phyloP scores from a whole-genome alignment of 352 stramenopile species.

The Pythium apleroticum region DNA sequence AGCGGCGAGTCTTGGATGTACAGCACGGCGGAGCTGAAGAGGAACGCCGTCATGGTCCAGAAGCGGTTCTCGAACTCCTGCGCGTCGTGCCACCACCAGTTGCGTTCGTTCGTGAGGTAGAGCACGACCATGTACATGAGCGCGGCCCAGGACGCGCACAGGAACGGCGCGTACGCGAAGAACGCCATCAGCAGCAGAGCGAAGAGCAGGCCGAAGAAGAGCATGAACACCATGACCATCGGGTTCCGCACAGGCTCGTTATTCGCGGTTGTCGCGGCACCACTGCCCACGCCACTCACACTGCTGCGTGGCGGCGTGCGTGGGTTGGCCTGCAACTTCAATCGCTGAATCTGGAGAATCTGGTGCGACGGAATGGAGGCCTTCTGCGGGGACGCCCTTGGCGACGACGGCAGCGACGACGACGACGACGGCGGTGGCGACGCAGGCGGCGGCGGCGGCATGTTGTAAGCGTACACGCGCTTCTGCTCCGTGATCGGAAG shows the following conservation, averaged over 20 bases:
- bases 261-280: slow-evolving; percentile 9
- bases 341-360: slow-evolving; percentile 45
- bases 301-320: slow-evolving; percentile 13
- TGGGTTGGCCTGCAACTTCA: slow-evolving; percentile 31
- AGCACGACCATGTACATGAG: slow-evolving; percentile 83
- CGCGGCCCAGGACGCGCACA: slow-evolving; percentile 78
- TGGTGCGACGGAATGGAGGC: slow-evolving; percentile 31
- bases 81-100: slow-evolving; percentile 86
- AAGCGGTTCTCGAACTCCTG: slow-evolving; percentile 98
- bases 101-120: slow-evolving; percentile 80
- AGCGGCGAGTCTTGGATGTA: slow-evolving; percentile 94
- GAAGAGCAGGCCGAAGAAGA: slow-evolving; percentile 64
- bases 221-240: slow-evolving; percentile 68
- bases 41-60: slow-evolving; percentile 93
- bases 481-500: slow-evolving; percentile 27
- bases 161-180: slow-evolving; percentile 75
- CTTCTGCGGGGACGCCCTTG: slow-evolving; percentile 13
- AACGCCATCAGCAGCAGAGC: slow-evolving; percentile 76
- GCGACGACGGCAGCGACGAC: slow-evolving; percentile 6
- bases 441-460: neutral
- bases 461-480: slow-evolving; percentile 20
- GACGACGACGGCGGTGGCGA: slow-evolving; percentile 9
- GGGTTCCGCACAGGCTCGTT: slow-evolving; percentile 52
- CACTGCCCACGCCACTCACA: neutral
- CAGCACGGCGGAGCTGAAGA: slow-evolving; percentile 92